Evolutionary conservation across 441 rosid species (phyloP).

Genomic region (Arabidopsis hybrid): DNA sequence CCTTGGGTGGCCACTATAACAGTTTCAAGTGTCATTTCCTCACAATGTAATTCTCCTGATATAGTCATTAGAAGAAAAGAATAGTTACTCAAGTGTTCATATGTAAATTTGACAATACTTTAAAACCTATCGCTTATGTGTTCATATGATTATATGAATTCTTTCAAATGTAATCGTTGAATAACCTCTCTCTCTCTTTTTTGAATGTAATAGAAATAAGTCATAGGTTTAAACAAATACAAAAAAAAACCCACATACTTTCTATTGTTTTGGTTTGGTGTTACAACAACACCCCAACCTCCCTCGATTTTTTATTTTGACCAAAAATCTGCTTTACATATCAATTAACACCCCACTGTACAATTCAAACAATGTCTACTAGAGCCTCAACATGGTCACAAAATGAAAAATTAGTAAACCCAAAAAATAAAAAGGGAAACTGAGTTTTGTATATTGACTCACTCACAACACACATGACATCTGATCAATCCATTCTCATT

Average conservation of each 20-base stretch:
- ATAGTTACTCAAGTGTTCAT: too few relatives aligned
- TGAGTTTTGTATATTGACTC: constrained; percentile 35
- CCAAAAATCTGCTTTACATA: constrained; percentile 8
- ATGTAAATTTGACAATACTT: too few relatives aligned
- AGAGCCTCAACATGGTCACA: background rate
- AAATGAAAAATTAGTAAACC: constrained; percentile 9
- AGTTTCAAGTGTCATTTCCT: background rate
- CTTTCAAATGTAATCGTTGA: too few relatives aligned
- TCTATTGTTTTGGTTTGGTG: too few relatives aligned
- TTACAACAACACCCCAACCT: too few relatives aligned
- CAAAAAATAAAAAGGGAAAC: background rate
- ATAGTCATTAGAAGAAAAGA: too few relatives aligned
- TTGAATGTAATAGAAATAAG: too few relatives aligned
- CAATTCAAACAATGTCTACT: background rate
- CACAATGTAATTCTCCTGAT: background rate
- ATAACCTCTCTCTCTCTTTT: too few relatives aligned
- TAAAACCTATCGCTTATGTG: too few relatives aligned
- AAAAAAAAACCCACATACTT: too few relatives aligned
- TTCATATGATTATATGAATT: too few relatives aligned
- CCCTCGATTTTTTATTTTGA: background rate
- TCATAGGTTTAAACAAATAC: too few relatives aligned
- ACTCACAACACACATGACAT: constrained; percentile 68
- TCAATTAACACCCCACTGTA: constrained; percentile 23
- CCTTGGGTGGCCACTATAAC: background rate
- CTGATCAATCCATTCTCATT: constrained; percentile 87